phyloP scores from a whole-genome alignment of 768 basidiomycete genomes.

The Arthromyces matolae region DNA sequence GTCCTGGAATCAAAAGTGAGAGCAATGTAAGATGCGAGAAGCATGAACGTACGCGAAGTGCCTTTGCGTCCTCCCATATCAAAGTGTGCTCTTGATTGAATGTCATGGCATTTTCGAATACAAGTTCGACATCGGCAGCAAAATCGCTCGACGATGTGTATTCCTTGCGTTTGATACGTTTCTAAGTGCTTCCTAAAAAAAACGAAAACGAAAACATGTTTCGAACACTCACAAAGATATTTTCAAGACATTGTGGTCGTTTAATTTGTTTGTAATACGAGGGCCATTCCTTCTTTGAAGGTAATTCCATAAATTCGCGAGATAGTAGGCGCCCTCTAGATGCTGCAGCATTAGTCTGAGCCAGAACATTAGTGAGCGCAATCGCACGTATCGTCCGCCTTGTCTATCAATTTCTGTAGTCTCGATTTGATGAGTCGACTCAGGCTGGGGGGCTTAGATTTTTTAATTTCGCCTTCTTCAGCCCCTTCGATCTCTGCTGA shows the following conservation, averaged over 20 bases:
- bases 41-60: constrained; percentile 51
- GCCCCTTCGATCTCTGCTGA: constrained; percentile 38
- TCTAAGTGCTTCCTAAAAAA: constrained; percentile 38
- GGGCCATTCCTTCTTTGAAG: constrained; percentile 74
- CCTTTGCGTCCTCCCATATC: constrained; percentile 77
- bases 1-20: constrained; percentile 43
- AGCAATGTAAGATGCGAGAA: constrained; percentile 7
- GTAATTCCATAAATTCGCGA: constrained; percentile 80
- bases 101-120: constrained; percentile 83
- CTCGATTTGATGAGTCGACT: constrained; percentile 62
- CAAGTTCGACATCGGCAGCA: constrained; percentile 82
- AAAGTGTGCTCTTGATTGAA: constrained; percentile 86
- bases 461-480: constrained; percentile 38
- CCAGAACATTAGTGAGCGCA: background rate
- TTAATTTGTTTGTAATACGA: constrained; percentile 78
- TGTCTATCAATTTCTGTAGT: constrained; percentile 70
- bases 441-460: constrained; percentile 61
- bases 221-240: constrained; percentile 60
- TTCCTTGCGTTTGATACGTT: constrained; percentile 76
- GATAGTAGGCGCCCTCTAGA: constrained; percentile 64
- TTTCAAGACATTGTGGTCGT: constrained; percentile 73
- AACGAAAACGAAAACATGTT: background rate
- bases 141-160: constrained; percentile 69
- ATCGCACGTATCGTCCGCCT: constrained; percentile 65
- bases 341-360: background rate